Evolutionary conservation across 495 filamentous ascomycete genomes (phyloP), one percentile per base, ranked within the genome.

Genomic region (Tuber borchii): DNA sequence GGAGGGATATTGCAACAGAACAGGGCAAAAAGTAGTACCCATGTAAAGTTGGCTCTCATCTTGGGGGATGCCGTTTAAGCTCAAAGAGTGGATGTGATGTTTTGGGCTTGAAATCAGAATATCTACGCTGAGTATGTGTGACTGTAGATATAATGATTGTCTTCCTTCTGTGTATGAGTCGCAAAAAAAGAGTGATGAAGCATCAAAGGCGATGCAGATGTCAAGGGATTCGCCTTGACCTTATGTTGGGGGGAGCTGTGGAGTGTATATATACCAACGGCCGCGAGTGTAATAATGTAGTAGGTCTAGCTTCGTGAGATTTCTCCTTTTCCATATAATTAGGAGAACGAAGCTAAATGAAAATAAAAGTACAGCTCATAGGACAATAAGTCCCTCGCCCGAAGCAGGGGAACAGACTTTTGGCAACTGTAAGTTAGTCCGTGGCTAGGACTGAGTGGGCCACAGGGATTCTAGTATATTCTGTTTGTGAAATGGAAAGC

Each of bases 261-360:
- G 26, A 65, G 56, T 16, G 56, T 65, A 65, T 65, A 65, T 65
- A 65, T 65, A 65, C 56, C 56, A 65, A 65, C 56, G 7, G 14
- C 26, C 14, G 3, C n/a, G 12, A 3, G 56, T 65, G 14, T 19
- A 34, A 65, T 31, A 65, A 65, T 65, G 26, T 65, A 8, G 56
- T 65, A 34, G 26, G 56, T 65, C 34, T 34, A 65, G 56, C 56
- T 65, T 65, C 56, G 56, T 65, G 56, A 19, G 56, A 19, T 34
- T 34, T 65, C 26, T 65, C 56, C 26, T 65, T 65, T 65, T 31
- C 12, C 26, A 65, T 65, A 34, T 65, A 12, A 34, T 31, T 17
- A 34, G 26, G 26, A 65, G 56, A 31, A 16, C 26, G 14, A 31
- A 14, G 26, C 26, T 17, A 31, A 26, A 65, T 65, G 56, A 31